A percentile compares a stretch with the other conserved stretches of the same genome.
Conservation (phyloP, 2,329 filamentous ascomycete species). For the Alternaria sp. region DNA sequence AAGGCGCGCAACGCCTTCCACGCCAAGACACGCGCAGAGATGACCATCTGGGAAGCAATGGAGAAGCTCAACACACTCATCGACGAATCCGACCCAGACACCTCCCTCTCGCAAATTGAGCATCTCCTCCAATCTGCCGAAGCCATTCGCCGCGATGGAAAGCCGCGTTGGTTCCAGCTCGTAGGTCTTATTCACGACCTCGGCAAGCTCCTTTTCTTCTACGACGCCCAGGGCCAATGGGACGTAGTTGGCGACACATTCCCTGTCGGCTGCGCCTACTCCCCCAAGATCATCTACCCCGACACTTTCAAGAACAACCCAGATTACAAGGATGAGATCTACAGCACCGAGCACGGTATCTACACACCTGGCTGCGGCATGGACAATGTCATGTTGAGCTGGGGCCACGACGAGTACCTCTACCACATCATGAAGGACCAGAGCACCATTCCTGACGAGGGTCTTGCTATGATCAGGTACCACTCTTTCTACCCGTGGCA, state of each 20-base stretch:
- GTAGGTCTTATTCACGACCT: slow-evolving; percentile 81
- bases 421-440: slow-evolving; percentile 89
- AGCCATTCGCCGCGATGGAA: slow-evolving; percentile 84
- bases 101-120: slow-evolving; percentile 85
- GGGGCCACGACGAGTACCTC: slow-evolving; percentile 89
- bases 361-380: slow-evolving; percentile 81
- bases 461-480: slow-evolving; percentile 90
- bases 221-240: slow-evolving; percentile 88
- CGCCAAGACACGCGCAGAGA: slow-evolving; percentile 72
- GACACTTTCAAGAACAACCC: slow-evolving; percentile 80
- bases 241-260: slow-evolving; percentile 91
- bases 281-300: slow-evolving; percentile 80
- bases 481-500: slow-evolving; percentile 96
- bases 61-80: slow-evolving; percentile 91
- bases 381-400: slow-evolving; percentile 87
- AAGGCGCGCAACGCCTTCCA: slow-evolving; percentile 77
- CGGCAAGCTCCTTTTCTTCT: slow-evolving; percentile 82
- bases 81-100: slow-evolving; percentile 91
- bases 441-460: slow-evolving; percentile 78
- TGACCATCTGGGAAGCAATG: slow-evolving; percentile 91
- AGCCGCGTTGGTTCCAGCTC: slow-evolving; percentile 83
- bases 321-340: slow-evolving; percentile 74
- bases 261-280: slow-evolving; percentile 78
- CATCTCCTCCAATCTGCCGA: slow-evolving; percentile 89
- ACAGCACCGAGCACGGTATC: slow-evolving; percentile 79